These are phyloP conservation scores for Teunomyces lycoperdinae DNA, from an alignment of 805 yeast species.

Conservation along the genomic window DNA sequence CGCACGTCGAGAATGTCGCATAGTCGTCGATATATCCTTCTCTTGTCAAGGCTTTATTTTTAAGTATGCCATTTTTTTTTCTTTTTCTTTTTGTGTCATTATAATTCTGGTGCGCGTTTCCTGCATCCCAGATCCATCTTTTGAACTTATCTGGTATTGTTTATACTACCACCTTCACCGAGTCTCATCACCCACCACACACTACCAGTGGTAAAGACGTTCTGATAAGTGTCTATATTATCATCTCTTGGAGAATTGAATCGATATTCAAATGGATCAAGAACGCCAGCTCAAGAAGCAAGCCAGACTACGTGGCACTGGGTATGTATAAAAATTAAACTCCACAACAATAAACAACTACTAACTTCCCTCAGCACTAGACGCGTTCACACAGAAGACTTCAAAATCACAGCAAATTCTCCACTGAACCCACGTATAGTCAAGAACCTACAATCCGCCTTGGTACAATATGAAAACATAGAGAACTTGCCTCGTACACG, in stretches of 20 bases:
- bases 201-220: background rate
- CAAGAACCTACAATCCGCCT: conserved; percentile 22
- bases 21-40: background rate
- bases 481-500: conserved; percentile 16
- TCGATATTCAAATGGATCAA: conserved; percentile 6
- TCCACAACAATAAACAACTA: background rate
- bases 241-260: background rate
- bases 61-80: background rate
- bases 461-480: conserved; percentile 20
- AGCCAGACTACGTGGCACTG: conserved; percentile 40
- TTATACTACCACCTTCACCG: background rate
- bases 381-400: conserved; percentile 14
- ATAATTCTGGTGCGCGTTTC: background rate
- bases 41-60: background rate
- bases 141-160: background rate
- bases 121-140: background rate
- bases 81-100: background rate
- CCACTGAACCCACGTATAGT: conserved; percentile 7
- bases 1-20: background rate
- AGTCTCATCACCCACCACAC: background rate
- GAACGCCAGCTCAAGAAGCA: conserved; percentile 20
- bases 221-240: background rate
- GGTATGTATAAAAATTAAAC: conserved; percentile 28
- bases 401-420: conserved; percentile 12
- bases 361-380: conserved; percentile 18